Evolutionary conservation across 2,329 filamentous ascomycete species (phyloP).

Genomic region (Cordyceps cicadae): DNA sequence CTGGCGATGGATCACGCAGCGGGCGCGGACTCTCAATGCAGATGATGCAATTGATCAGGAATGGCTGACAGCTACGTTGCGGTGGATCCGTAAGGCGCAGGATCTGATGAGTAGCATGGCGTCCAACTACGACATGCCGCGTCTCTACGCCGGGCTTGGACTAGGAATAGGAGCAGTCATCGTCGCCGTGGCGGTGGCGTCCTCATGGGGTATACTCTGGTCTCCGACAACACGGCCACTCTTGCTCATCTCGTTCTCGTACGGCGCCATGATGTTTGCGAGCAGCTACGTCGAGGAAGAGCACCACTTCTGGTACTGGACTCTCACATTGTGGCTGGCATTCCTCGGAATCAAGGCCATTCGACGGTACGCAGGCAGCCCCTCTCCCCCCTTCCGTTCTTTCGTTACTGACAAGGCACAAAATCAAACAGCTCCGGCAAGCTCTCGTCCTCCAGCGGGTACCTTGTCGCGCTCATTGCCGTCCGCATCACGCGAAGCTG

Average conservation of each 20-base stretch:
- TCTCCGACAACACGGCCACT: constrained; percentile 28
- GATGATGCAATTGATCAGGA: constrained; percentile 24
- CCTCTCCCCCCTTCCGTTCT: background rate
- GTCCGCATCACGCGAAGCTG: constrained; percentile 67
- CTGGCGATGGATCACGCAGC: constrained; percentile 42
- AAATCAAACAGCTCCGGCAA: constrained; percentile 19
- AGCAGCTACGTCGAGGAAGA: constrained; percentile 98
- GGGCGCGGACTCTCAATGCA: constrained; percentile 18
- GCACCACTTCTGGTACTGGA: constrained; percentile 98
- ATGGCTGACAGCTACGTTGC: constrained; percentile 37
- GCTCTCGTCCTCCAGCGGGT: constrained; percentile 23
- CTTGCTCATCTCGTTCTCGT: constrained; percentile 47
- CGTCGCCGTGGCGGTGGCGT: constrained; percentile 12
- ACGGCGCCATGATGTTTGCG: constrained; percentile 90
- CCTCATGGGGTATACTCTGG: background rate
- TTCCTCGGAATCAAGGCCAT: constrained; percentile 42
- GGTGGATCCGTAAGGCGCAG: constrained; percentile 67
- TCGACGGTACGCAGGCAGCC: constrained; percentile 25
- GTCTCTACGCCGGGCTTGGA: constrained; percentile 42
- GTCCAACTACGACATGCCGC: constrained; percentile 77
- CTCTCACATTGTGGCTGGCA: constrained; percentile 60
- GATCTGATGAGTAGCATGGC: constrained; percentile 78
- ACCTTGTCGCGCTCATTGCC: constrained; percentile 43
- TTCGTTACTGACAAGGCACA: constrained; percentile 10
- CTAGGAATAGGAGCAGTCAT: constrained; percentile 33